A percentile compares a stretch with the other conserved stretches of the same genome.
phyloP scores from a whole-genome alignment of 2,329 filamentous ascomycete genomes.

The Emericellopsis cladophorae region DNA sequence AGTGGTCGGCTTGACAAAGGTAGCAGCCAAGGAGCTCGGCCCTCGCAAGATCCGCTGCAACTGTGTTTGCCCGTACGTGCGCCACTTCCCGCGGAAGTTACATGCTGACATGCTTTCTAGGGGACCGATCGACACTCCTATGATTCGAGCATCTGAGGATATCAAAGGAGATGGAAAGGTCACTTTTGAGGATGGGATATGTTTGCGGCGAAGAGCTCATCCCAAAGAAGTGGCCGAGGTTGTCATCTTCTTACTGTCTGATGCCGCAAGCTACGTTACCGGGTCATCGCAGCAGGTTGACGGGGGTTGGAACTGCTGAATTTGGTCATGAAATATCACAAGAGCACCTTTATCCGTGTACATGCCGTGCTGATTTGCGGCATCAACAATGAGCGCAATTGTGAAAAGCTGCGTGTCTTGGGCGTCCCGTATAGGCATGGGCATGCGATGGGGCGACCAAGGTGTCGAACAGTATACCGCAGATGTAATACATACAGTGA shows the following conservation, averaged over 20 bases:
- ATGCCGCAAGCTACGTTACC: conserved; percentile 12
- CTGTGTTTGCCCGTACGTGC: conserved; percentile 13
- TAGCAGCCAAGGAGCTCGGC: conserved; percentile 15
- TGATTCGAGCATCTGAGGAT: conserved; percentile 7
- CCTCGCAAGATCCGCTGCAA: conserved; percentile 12
- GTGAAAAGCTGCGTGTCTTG: too few relatives aligned
- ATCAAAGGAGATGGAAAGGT: conserved; percentile 4
- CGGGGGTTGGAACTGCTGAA: conserved; percentile 13
- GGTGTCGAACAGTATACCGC: too few relatives aligned
- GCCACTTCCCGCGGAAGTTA: neutral
- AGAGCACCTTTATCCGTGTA: neutral
- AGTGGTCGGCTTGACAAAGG: conserved; percentile 14
- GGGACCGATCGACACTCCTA: conserved; percentile 16
- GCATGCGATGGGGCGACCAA: too few relatives aligned
- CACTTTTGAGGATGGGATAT: conserved; percentile 5
- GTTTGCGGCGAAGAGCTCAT: conserved; percentile 8
- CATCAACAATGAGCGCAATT: too few relatives aligned
- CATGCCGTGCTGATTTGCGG: too few relatives aligned
- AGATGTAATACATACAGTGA: too few relatives aligned
- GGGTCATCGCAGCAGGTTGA: conserved; percentile 10
- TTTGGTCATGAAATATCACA: neutral
- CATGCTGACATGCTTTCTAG: conserved; percentile 5
- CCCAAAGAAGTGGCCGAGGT: conserved; percentile 12
- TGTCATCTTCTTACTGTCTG: conserved; percentile 13
- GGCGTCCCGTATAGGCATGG: too few relatives aligned